Evolutionary conservation across 768 basidiomycete species (phyloP).

Genomic region (Auriculariales sp.): DNA sequence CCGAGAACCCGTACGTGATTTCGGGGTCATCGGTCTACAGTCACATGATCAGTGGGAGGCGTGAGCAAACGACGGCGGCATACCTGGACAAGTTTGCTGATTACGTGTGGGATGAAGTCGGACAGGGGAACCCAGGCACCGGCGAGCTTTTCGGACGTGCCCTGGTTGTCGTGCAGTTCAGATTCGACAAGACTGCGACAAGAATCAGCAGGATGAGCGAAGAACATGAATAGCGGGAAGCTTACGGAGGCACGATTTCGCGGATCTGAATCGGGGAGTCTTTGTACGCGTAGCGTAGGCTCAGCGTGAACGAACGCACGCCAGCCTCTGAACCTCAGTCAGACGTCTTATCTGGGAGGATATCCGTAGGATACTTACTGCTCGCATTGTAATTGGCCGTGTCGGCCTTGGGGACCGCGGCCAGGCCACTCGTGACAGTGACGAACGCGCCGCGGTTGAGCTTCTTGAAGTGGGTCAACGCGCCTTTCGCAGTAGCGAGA

Average conservation of each 20-base stretch:
- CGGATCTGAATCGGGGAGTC: constrained; percentile 37
- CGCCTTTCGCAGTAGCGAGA: constrained; percentile 30
- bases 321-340: neutral
- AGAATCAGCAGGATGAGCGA: neutral
- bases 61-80: neutral
- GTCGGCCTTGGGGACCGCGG: constrained; percentile 25
- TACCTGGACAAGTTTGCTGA: neutral
- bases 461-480: constrained; percentile 40
- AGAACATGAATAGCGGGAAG: constrained; percentile 3
- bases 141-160: constrained; percentile 30
- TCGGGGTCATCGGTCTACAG: neutral
- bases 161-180: constrained; percentile 45
- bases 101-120: constrained; percentile 19
- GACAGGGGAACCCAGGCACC: constrained; percentile 42
- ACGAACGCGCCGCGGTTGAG: constrained; percentile 19
- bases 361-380: constrained; percentile 12
- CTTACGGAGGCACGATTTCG: constrained; percentile 46
- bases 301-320: constrained; percentile 20
- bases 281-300: constrained; percentile 29
- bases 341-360: neutral
- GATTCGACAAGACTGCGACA: constrained; percentile 38
- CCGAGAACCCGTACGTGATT: neutral
- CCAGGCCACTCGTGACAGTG: constrained; percentile 38
- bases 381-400: constrained; percentile 39
- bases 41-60: neutral